Conservation (phyloP, 768 basidiomycete species). For the Boletus vermiculosoides region DNA sequence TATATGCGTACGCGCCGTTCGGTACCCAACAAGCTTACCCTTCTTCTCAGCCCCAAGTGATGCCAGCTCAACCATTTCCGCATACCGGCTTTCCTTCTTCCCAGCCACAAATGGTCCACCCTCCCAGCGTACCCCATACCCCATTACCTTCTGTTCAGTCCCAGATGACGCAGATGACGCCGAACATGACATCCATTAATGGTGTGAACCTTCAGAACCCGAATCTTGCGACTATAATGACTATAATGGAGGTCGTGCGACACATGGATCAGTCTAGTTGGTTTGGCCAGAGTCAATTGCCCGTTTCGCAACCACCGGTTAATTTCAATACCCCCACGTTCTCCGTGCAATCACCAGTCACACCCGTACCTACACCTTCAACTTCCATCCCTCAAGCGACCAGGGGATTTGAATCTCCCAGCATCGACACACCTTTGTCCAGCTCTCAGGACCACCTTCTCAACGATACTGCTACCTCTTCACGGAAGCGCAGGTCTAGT, state of each 20-base stretch:
- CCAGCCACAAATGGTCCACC: constrained; percentile 14
- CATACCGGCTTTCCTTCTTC: constrained; percentile 17
- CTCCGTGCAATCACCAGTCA: constrained; percentile 5
- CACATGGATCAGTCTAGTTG: constrained; percentile 26
- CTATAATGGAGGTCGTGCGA: constrained; percentile 32
- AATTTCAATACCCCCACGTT: constrained; percentile 2
- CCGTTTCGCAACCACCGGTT: constrained; percentile 16
- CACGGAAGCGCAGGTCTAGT: constrained; percentile 4
- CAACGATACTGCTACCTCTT: constrained; percentile 1
- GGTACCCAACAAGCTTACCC: constrained; percentile 17
- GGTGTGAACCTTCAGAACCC: constrained; percentile 15
- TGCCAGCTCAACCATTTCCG: constrained; percentile 16
- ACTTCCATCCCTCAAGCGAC: constrained; percentile 1
- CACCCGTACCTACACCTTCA: constrained; percentile 1
- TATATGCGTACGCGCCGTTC: constrained; percentile 13
- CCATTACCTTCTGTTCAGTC: constrained; percentile 18
- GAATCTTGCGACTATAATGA: constrained; percentile 30
- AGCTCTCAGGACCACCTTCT: constrained; percentile 2
- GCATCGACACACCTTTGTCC: not conserved
- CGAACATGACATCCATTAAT: constrained; percentile 9
- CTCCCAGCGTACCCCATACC: constrained; percentile 10
- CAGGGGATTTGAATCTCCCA: not conserved
- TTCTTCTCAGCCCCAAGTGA: constrained; percentile 19
- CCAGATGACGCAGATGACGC: constrained; percentile 12
- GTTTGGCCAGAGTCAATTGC: constrained; percentile 17